Base-by-base conservation (phyloP, 805 yeast species). In the Kazachstania bromeliacearum region DNA sequence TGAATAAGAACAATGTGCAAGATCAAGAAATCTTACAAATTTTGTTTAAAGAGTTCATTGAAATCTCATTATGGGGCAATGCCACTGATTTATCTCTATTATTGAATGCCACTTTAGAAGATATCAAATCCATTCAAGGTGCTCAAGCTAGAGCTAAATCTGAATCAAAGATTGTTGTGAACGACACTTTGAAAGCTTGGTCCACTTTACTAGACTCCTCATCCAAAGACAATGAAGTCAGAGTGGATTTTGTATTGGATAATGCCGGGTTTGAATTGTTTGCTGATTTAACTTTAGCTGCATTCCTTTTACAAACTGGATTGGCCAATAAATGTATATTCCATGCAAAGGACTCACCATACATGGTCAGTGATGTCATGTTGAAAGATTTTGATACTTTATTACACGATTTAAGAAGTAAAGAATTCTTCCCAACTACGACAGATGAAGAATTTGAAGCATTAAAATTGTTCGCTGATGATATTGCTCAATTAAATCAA, bases 331-430 rank as follows among this genome's bases (percentile, higher is more conserved):
- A 71, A 38, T 74, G 89, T 41, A 79, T 76, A 14, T 67, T 88
- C 43, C 98, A 92, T 59, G 85, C 94, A 45, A 92, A 92, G 59
- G 75, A 77, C 35, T 73, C 87, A 41, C 96, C 97, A 23, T 92
- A 97, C 94, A 89, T 92, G 79, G 97, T 92, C 14, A 84, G 95
- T 47, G 99, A 92, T 59, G 94, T 92, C 7, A 77, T 87, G 76
- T 73, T 84, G 20, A 77, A 77, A 51, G 99, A 92, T 61, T 76
- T 85, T 41, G 65, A 67, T 31, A 53, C 68, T 21, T 64, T 85
- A 35, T 44, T 84, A 13, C 47, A 60, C 9, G 84, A 83, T 49
- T 62, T 88, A 47, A 55, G 50, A 19, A 72, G 79, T 47, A 47
- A 64, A 5, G 33, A 52, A 5, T 66, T 75, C 43, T 85, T 80